These are phyloP conservation scores for Ceratocystis lukuohia DNA, from an alignment of 2,329 filamentous ascomycete genomes.

Conservation along the genomic window DNA sequence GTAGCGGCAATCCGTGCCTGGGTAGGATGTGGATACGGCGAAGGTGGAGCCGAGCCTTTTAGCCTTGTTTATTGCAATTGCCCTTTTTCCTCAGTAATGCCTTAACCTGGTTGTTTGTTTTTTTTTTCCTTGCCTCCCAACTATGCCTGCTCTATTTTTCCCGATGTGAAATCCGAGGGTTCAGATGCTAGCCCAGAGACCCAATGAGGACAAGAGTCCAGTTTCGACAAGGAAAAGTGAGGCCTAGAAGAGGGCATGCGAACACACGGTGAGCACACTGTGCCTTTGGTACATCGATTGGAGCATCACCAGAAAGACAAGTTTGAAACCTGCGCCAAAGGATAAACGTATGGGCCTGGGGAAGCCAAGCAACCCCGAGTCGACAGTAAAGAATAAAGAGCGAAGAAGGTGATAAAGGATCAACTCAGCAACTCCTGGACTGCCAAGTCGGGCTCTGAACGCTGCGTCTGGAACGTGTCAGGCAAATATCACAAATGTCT, in stretches of 20 bases:
- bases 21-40: neutral
- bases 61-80: neutral
- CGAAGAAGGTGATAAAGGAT: neutral
- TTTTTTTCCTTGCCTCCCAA: neutral
- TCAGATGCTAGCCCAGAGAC: neutral
- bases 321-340: too few relatives aligned
- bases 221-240: too few relatives aligned
- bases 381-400: neutral
- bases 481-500: neutral
- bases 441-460: neutral
- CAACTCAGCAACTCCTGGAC: neutral
- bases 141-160: neutral
- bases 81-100: neutral
- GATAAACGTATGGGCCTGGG: too few relatives aligned
- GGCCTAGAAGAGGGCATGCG: too few relatives aligned
- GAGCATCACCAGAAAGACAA: too few relatives aligned
- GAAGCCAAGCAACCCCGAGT: too few relatives aligned
- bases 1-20: neutral
- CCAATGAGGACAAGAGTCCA: too few relatives aligned
- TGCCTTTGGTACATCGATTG: too few relatives aligned
- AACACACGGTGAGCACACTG: too few relatives aligned
- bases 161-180: neutral
- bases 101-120: neutral
- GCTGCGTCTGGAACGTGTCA: neutral
- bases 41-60: neutral